Conservation (phyloP, 2,329 filamentous ascomycete genomes). For the Cercospora zeina region DNA sequence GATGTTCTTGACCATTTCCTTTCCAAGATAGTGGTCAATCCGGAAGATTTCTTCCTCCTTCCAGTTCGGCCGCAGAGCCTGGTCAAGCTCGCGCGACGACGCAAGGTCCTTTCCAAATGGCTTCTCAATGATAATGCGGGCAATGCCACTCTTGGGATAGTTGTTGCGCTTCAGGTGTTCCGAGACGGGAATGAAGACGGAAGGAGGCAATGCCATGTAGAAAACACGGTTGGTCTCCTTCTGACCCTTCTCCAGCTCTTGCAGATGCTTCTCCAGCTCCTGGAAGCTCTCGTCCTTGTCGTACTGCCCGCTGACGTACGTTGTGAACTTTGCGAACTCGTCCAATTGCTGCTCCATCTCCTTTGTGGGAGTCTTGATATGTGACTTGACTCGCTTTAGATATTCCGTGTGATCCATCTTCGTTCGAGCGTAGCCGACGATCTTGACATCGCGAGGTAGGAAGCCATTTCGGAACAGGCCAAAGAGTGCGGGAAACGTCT, state of each 20-base stretch:
- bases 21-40: constrained; percentile 98
- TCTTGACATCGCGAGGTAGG: constrained; percentile 91
- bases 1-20: constrained; percentile 99
- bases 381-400: constrained; percentile 89
- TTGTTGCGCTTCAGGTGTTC: constrained; percentile 97
- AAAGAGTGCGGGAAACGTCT: constrained; percentile 97
- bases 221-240: constrained; percentile 89
- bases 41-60: constrained; percentile 98
- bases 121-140: constrained; percentile 97
- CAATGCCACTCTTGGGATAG: constrained; percentile 87
- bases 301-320: constrained; percentile 96
- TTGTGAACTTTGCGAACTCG: constrained; percentile 83
- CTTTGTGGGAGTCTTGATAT: constrained; percentile 98
- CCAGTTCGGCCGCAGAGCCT: constrained; percentile 95
- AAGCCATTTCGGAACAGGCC: constrained; percentile 98
- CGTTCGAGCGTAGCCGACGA: constrained; percentile 97
- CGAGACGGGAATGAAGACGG: constrained; percentile 96
- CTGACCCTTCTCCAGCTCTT: constrained; percentile 77
- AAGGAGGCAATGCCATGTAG: constrained; percentile 98
- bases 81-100: constrained; percentile 91
- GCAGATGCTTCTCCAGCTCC: constrained; percentile 78
- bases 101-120: constrained; percentile 96
- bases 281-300: constrained; percentile 95
- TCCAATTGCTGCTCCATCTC: constrained; percentile 94
- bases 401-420: constrained; percentile 99